A percentile compares a stretch with the other conserved stretches of the same genome.
These are phyloP conservation scores for Globisporangium lucens DNA, from an alignment of 352 stramenopile genomes.

Conservation along the genomic window DNA sequence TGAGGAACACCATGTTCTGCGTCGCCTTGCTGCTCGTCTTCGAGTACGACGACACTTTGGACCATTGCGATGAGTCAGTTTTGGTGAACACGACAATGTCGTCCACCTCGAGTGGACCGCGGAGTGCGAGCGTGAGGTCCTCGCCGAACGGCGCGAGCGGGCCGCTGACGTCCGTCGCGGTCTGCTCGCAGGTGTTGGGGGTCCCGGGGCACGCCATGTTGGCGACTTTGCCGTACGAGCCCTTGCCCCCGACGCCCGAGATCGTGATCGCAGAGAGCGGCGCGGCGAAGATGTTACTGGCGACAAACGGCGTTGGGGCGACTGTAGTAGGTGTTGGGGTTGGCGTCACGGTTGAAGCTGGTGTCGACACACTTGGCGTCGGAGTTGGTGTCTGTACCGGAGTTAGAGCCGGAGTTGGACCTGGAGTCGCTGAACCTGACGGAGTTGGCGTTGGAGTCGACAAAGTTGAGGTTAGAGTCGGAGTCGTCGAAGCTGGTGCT, in stretches of 20 bases:
- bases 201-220: slow-evolving; percentile 24
- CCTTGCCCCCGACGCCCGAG: slow-evolving; percentile 27
- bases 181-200: slow-evolving; percentile 18
- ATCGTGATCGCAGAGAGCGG: slow-evolving; percentile 20
- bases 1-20: slow-evolving; percentile 53
- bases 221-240: slow-evolving; percentile 33
- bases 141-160: slow-evolving; percentile 41
- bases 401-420: neutral
- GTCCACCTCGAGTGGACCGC: slow-evolving; percentile 38
- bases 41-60: slow-evolving; percentile 30
- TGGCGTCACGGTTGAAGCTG: slow-evolving; percentile 3
- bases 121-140: slow-evolving; percentile 41
- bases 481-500: neutral
- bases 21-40: slow-evolving; percentile 10
- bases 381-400: neutral
- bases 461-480: neutral
- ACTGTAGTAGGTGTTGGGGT: neutral
- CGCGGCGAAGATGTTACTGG: slow-evolving; percentile 3
- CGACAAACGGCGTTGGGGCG: neutral
- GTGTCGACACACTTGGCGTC: neutral
- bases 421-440: neutral
- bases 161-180: slow-evolving; percentile 21
- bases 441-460: neutral
- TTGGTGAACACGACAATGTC: slow-evolving; percentile 38
- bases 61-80: slow-evolving; percentile 13